Conservation (phyloP, 768 basidiomycete genomes). For the Amanita rimosa region DNA sequence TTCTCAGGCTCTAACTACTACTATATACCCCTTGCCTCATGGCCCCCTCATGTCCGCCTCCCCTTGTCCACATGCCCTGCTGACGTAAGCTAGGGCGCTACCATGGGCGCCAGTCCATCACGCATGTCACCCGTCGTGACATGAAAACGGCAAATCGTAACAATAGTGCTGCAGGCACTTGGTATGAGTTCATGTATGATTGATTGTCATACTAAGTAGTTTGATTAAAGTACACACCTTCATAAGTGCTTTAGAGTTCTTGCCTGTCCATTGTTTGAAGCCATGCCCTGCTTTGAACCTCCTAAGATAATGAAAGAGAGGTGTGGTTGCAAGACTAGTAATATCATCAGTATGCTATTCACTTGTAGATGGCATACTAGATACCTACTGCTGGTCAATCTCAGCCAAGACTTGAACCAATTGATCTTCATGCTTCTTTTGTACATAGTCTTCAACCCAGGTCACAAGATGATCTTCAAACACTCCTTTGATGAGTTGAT, state of each 20-base stretch:
- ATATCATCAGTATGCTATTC: background rate
- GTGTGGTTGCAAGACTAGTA: constrained; percentile 11
- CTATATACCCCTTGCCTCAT: no score
- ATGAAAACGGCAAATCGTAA: no score
- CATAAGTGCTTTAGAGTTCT: constrained; percentile 27
- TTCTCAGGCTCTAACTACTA: no score
- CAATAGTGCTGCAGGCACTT: no score
- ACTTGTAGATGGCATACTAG: background rate
- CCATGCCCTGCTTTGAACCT: constrained; percentile 13
- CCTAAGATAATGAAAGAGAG: constrained; percentile 12
- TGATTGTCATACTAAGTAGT: no score
- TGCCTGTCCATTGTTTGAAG: constrained; percentile 27
- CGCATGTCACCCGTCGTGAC: no score
- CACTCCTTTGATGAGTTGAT: constrained; percentile 19
- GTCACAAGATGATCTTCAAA: constrained; percentile 27
- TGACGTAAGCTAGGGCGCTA: no score
- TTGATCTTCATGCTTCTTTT: constrained; percentile 6
- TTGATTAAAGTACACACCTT: constrained; percentile 15
- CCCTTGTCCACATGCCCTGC: no score
- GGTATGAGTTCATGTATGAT: no score
- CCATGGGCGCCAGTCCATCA: no score
- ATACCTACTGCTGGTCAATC: background rate
- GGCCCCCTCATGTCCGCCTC: no score
- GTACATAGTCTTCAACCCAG: constrained; percentile 18
- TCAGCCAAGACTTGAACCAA: background rate